Conservation (phyloP, 2,329 filamentous ascomycete genomes). For the Bipolaris cookei region DNA sequence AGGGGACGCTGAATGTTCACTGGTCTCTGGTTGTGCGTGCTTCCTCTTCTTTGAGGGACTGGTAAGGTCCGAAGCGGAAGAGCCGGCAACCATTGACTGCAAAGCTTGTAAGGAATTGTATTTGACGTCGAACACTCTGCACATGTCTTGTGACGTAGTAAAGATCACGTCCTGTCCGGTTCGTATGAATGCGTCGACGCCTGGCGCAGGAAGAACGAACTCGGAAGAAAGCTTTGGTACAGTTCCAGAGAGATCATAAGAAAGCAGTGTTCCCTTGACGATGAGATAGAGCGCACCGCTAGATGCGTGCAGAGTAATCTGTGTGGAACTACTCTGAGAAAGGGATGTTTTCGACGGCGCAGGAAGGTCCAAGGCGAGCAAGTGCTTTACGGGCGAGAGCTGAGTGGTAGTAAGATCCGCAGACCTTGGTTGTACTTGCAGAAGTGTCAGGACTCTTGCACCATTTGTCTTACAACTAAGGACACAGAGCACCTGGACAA, state of each 20-base stretch:
- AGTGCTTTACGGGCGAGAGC: slow-evolving; percentile 41
- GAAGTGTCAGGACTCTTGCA: slow-evolving; percentile 31
- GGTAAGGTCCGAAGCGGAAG: slow-evolving; percentile 38
- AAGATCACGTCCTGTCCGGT: slow-evolving; percentile 72
- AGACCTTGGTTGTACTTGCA: slow-evolving; percentile 41
- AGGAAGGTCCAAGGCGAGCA: slow-evolving; percentile 42
- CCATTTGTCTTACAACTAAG: slow-evolving; percentile 32
- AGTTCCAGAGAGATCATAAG: slow-evolving; percentile 69
- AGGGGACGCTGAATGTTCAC: slow-evolving; percentile 54
- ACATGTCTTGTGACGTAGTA: slow-evolving; percentile 62
- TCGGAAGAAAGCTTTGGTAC: slow-evolving; percentile 65
- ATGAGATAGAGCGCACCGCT: slow-evolving; percentile 70
- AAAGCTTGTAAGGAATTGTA: slow-evolving; percentile 62
- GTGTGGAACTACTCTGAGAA: slow-evolving; percentile 13
- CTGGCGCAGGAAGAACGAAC: slow-evolving; percentile 58
- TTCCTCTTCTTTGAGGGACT: slow-evolving; percentile 46
- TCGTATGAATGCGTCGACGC: slow-evolving; percentile 67
- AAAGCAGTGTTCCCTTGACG: slow-evolving; percentile 59
- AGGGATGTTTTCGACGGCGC: slow-evolving; percentile 18
- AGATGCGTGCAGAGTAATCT: slow-evolving; percentile 66
- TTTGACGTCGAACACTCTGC: slow-evolving; percentile 68
- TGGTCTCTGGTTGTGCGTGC: slow-evolving; percentile 36
- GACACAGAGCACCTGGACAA: slow-evolving; percentile 45
- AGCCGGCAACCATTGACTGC: slow-evolving; percentile 38
- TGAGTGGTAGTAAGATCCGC: slow-evolving; percentile 38